Percentiles rank a stretch among this genome's conserved stretches.
Conservation (phyloP, 2,329 filamentous ascomycete genomes). For the Hyphodiscus sp. region DNA sequence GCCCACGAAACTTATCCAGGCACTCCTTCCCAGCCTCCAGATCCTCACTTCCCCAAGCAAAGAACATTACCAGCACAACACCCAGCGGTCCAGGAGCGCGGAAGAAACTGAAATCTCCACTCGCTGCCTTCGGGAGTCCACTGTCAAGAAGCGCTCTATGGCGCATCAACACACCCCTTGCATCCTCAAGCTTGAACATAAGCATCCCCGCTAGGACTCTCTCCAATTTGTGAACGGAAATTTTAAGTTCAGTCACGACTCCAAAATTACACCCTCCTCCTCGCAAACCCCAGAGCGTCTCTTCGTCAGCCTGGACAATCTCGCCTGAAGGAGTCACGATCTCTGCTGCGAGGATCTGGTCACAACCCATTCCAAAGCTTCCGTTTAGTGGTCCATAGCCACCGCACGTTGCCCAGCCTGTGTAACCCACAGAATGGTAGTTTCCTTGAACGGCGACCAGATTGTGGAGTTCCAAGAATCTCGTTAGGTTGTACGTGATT, state of each 20-base stretch:
- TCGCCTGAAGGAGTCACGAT: slow-evolving; percentile 26
- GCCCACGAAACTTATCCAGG: neutral
- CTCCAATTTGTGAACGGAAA: slow-evolving; percentile 21
- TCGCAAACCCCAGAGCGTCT: slow-evolving; percentile 26
- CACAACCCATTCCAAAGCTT: slow-evolving; percentile 30
- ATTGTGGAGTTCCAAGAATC: neutral
- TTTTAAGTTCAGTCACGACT: slow-evolving; percentile 22
- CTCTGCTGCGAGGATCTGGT: slow-evolving; percentile 32
- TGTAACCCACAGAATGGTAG: slow-evolving; percentile 27
- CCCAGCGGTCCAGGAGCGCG: too few relatives aligned
- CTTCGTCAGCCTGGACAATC: slow-evolving; percentile 24
- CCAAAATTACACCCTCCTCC: slow-evolving; percentile 27
- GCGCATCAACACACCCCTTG: neutral
- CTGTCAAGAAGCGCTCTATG: neutral
- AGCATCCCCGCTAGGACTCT: neutral
- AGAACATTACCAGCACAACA: neutral
- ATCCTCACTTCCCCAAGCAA: neutral
- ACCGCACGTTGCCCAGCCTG: slow-evolving; percentile 32
- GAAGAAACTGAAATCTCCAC: too few relatives aligned
- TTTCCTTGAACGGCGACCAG: neutral
- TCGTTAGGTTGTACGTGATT: neutral
- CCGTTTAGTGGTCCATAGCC: slow-evolving; percentile 31
- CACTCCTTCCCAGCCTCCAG: neutral
- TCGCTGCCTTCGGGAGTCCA: neutral
- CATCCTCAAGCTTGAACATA: neutral